Evolutionary conservation across 768 basidiomycete species (phyloP).

Genomic region (Suillus fuscotomentosus): DNA sequence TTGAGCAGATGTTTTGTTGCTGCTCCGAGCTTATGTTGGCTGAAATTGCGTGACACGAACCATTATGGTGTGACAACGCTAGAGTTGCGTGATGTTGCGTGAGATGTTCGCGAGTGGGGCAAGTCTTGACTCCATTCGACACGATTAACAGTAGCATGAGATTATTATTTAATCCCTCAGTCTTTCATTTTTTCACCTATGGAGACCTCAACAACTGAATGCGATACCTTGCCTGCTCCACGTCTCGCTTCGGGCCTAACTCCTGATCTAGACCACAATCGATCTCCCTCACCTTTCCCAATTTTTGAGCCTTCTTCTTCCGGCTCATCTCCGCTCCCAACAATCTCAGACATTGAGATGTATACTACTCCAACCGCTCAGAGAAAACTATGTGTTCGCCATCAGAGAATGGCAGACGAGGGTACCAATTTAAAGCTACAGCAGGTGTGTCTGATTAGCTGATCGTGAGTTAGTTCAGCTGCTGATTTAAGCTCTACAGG

Average conservation of each 20-base stretch:
- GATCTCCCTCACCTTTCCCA: conserved; percentile 25
- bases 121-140: conserved; percentile 4
- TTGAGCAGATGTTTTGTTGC: conserved; percentile 6
- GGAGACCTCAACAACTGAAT: conserved; percentile 35
- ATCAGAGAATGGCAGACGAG: conserved; percentile 96
- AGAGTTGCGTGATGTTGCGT: conserved; percentile 33
- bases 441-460: conserved; percentile 53
- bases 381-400: conserved; percentile 86
- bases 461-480: neutral
- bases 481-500: conserved; percentile 46
- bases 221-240: conserved; percentile 71
- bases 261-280: conserved; percentile 18
- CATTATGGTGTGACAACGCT: neutral
- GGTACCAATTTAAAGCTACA: conserved; percentile 91
- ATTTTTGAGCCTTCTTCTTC: conserved; percentile 2
- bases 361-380: conserved; percentile 40
- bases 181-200: conserved; percentile 9
- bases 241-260: conserved; percentile 40
- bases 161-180: neutral
- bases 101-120: conserved; percentile 21
- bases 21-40: neutral
- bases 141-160: neutral
- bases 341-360: conserved; percentile 5
- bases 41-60: conserved; percentile 14
- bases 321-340: conserved; percentile 6